phyloP scores from a whole-genome alignment of 2,329 filamentous ascomycete genomes.

The Aspergillus calidoustus region DNA sequence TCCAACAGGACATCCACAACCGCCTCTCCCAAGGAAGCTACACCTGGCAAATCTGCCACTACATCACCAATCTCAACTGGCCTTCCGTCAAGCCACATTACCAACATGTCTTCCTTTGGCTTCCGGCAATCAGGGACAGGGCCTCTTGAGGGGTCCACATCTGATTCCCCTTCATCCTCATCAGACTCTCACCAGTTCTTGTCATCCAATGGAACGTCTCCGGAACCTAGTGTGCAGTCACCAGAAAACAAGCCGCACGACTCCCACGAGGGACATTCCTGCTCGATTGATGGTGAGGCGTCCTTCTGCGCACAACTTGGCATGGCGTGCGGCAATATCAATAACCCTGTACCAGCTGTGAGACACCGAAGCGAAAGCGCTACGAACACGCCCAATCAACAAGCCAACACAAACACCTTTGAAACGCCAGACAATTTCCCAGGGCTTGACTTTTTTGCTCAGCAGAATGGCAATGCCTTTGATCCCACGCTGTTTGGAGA shows the following conservation, averaged over 20 bases:
- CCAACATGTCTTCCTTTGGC: slow-evolving; percentile 26
- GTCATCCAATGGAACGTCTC: slow-evolving; percentile 56
- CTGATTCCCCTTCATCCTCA: slow-evolving; percentile 54
- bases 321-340: slow-evolving; percentile 51
- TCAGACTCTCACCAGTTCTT: slow-evolving; percentile 51
- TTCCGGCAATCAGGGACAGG: slow-evolving; percentile 25
- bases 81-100: slow-evolving; percentile 10
- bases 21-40: slow-evolving; percentile 19
- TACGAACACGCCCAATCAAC: slow-evolving; percentile 34
- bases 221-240: slow-evolving; percentile 51
- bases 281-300: slow-evolving; percentile 48
- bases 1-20: slow-evolving; percentile 4
- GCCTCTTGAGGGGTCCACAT: slow-evolving; percentile 42
- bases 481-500: slow-evolving; percentile 90
- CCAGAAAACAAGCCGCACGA: slow-evolving; percentile 46
- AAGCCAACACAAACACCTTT: background rate
- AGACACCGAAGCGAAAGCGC: slow-evolving; percentile 37
- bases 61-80: slow-evolving; percentile 20
- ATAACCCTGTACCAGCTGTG: slow-evolving; percentile 48
- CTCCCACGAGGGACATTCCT: slow-evolving; percentile 33
- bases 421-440: slow-evolving; percentile 16
- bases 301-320: slow-evolving; percentile 51
- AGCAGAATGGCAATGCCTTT: slow-evolving; percentile 83
- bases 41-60: background rate
- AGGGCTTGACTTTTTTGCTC: slow-evolving; percentile 69